Conservation (phyloP, 179 eudicot species). For the Vitellaria paradoxa region DNA sequence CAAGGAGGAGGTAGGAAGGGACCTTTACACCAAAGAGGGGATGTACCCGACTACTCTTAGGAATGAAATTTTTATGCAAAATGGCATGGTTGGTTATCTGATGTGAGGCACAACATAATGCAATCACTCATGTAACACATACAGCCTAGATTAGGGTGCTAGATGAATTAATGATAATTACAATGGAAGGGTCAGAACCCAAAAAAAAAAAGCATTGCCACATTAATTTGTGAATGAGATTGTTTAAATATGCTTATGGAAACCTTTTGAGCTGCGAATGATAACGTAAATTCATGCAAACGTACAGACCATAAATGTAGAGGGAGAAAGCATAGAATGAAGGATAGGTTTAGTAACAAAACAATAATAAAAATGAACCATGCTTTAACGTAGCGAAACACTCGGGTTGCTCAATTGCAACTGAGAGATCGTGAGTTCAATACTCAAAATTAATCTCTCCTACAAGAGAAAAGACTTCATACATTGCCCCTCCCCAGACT, state of each 20-base stretch:
- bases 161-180: neutral
- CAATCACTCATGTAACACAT: neutral
- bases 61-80: neutral
- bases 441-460: too few relatives aligned
- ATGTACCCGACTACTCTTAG: neutral
- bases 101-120: neutral
- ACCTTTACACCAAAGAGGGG: too few relatives aligned
- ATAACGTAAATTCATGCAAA: neutral
- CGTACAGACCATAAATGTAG: neutral
- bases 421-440: too few relatives aligned
- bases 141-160: too few relatives aligned
- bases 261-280: neutral
- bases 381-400: too few relatives aligned
- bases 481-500: too few relatives aligned
- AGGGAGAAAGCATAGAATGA: neutral
- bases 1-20: too few relatives aligned
- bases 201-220: neutral
- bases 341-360: neutral
- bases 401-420: too few relatives aligned
- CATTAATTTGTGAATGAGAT: neutral
- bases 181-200: neutral
- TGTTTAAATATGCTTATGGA: neutral
- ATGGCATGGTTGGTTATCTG: neutral
- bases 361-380: neutral
- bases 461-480: too few relatives aligned